Percentiles rank a stretch among this genome's conserved stretches.
These are phyloP conservation scores for Phytophthora multivora DNA, from an alignment of 352 stramenopile species.

Conservation along the genomic window DNA sequence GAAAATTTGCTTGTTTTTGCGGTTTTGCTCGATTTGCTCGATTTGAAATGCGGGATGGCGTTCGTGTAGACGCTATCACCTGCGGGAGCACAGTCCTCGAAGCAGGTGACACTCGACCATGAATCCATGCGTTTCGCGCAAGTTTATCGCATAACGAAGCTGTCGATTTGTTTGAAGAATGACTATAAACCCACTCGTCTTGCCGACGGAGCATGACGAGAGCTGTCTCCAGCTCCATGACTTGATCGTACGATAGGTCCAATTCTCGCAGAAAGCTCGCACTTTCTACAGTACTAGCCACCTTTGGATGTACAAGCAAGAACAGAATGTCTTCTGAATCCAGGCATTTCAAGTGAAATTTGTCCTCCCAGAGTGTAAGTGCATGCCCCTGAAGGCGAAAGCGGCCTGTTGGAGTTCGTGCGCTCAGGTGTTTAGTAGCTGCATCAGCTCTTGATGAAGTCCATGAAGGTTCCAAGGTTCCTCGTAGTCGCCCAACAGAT, in stretches of 20 bases:
- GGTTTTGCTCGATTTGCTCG: slow-evolving; percentile 3
- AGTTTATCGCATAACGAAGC: slow-evolving; percentile 19
- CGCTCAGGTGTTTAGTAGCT: background rate
- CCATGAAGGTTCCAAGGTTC: background rate
- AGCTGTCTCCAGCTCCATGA: slow-evolving; percentile 63
- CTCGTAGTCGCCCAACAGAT: slow-evolving; percentile 14
- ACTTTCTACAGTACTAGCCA: slow-evolving; percentile 48
- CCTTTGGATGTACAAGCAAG: slow-evolving; percentile 46
- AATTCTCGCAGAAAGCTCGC: slow-evolving; percentile 41
- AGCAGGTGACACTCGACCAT: slow-evolving; percentile 7
- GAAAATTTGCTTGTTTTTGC: slow-evolving; percentile 1
- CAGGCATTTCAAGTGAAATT: slow-evolving; percentile 45
- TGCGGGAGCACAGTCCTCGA: slow-evolving; percentile 7
- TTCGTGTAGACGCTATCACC: slow-evolving; percentile 8
- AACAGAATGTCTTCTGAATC: slow-evolving; percentile 49
- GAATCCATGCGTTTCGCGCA: slow-evolving; percentile 22
- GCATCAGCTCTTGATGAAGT: background rate
- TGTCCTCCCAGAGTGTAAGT: slow-evolving; percentile 63
- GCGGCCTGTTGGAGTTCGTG: background rate
- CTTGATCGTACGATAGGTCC: slow-evolving; percentile 45
- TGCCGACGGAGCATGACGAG: slow-evolving; percentile 34
- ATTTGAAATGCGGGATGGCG: background rate
- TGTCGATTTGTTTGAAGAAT: slow-evolving; percentile 32
- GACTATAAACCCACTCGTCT: slow-evolving; percentile 41
- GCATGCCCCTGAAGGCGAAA: slow-evolving; percentile 11